These are phyloP conservation scores for Mucor plumbeus DNA, from an alignment of 371 early-diverging fungal genomes.

Conservation along the genomic window DNA sequence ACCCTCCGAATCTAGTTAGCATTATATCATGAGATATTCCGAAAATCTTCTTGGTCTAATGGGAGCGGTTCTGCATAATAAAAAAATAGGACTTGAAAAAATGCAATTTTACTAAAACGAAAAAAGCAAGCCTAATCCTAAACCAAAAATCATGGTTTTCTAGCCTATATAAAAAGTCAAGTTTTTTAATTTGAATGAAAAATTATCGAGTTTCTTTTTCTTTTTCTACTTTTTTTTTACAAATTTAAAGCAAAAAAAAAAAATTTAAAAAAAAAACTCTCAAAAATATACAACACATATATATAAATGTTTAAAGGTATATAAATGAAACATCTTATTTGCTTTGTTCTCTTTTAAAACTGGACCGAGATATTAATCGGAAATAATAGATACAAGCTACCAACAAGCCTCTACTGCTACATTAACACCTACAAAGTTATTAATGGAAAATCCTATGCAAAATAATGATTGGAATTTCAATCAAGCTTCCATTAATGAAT, in stretches of 20 bases:
- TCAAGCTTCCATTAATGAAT: conserved; percentile 8
- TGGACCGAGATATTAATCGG: conserved; percentile 20
- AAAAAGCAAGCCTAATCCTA: conserved; percentile 3
- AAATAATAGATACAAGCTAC: conserved; percentile 7
- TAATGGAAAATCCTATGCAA: conserved; percentile 6
- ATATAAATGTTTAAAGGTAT: conserved; percentile 32
- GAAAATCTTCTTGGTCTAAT: conserved; percentile 6
- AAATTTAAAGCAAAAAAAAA: background rate
- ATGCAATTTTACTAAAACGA: conserved; percentile 1
- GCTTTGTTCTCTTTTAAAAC: conserved; percentile 14
- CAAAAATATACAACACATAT: background rate
- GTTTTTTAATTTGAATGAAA: background rate
- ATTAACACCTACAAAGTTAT: conserved; percentile 26
- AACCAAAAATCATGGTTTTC: background rate
- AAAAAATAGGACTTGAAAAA: conserved; percentile 1
- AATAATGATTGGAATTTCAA: conserved; percentile 20
- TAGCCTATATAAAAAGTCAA: background rate
- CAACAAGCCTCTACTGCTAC: conserved; percentile 7
- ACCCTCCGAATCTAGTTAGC: conserved; percentile 21
- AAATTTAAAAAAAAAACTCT: conserved; percentile 5
- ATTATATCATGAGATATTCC: conserved; percentile 3
- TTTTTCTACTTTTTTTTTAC: background rate
- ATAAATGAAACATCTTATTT: conserved; percentile 2
- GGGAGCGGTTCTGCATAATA: conserved; percentile 15
- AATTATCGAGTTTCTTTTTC: background rate